phyloP scores from a whole-genome alignment of 345 rosid genomes.

The Reutealis trisperma region DNA sequence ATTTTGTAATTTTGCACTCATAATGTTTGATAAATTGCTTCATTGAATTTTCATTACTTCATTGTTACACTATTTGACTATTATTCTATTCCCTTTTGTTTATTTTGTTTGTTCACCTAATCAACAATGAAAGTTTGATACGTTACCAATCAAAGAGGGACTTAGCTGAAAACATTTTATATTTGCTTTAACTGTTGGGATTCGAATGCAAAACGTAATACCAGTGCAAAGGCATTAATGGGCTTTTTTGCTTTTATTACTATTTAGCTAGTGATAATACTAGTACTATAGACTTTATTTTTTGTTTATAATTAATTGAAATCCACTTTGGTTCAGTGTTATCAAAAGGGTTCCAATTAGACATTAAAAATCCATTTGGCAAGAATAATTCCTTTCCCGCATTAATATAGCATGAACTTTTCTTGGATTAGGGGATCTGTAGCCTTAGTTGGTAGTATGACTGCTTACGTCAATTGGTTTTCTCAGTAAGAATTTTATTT shows the following conservation, averaged over 20 bases:
- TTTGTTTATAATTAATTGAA: constrained; percentile 1
- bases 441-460: background rate
- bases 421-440: background rate
- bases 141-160: background rate
- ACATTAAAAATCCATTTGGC: background rate
- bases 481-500: background rate
- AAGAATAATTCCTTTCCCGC: background rate
- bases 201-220: background rate
- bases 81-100: background rate
- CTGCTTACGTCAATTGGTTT: background rate
- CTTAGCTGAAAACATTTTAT: background rate
- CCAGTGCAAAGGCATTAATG: background rate
- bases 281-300: background rate
- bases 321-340: background rate
- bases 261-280: background rate
- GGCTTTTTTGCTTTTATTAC: background rate
- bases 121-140: background rate
- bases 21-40: background rate
- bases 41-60: background rate
- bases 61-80: background rate
- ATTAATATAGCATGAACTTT: background rate
- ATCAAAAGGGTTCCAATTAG: background rate
- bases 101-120: background rate
- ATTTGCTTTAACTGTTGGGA: background rate
- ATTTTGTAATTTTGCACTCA: background rate